A percentile compares a stretch with the other conserved stretches of the same genome.
These are phyloP conservation scores for Hypomontagnella monticulosa DNA, from an alignment of 495 filamentous ascomycete genomes.

Conservation along the genomic window DNA sequence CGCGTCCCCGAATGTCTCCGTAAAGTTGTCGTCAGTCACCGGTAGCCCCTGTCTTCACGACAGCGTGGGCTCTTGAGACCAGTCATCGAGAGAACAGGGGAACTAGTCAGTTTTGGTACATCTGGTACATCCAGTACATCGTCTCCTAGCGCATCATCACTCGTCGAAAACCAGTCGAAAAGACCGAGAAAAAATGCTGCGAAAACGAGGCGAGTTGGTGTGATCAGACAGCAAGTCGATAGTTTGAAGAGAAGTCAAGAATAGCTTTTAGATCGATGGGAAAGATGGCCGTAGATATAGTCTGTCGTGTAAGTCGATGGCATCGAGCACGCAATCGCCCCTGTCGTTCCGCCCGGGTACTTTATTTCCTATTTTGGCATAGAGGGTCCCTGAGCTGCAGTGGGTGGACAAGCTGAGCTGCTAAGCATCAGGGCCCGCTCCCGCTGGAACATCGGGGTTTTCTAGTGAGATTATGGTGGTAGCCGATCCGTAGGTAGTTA, in stretches of 20 bases:
- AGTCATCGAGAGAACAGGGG: conserved; percentile 3
- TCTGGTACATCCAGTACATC: not conserved
- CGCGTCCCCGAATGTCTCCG: conserved; percentile 2
- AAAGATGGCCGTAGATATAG: conserved; percentile 31
- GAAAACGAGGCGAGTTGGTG: conserved; percentile 19
- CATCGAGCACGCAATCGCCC: conserved; percentile 38
- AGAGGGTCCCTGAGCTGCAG: not conserved
- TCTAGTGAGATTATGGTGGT: not conserved
- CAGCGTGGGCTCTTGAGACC: not conserved
- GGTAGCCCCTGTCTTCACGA: not conserved
- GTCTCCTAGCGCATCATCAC: not conserved
- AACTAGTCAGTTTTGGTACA: not conserved
- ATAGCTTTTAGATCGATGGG: conserved; percentile 10
- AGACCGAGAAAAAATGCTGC: conserved; percentile 15
- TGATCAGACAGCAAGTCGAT: not conserved
- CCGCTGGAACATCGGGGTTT: conserved; percentile 5
- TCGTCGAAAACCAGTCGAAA: conserved; percentile 11
- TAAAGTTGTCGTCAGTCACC: conserved; percentile 22
- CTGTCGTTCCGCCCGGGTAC: conserved; percentile 10
- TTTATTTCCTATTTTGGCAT: conserved; percentile 11
- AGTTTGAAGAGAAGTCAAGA: conserved; percentile 4
- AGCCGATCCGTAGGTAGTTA: too few relatives aligned
- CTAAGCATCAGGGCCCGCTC: conserved; percentile 1
- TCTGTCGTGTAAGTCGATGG: conserved; percentile 23
- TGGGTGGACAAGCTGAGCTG: not conserved